Evolutionary conservation across 2,329 filamentous ascomycete genomes (phyloP).

Genomic region (Thelonectria blattea): DNA sequence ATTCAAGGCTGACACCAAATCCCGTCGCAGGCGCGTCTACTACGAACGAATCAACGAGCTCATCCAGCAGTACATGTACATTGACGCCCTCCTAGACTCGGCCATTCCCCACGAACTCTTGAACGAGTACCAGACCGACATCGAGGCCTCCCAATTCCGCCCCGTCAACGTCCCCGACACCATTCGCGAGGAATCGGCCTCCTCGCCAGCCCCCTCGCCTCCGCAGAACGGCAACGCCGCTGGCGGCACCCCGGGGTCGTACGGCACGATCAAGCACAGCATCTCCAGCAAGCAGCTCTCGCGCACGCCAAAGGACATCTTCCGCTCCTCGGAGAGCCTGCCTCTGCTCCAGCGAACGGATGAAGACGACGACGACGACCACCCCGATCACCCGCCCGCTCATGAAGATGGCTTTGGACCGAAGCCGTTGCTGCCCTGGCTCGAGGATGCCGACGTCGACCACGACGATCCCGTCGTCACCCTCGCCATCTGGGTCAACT

Average conservation of each 20-base stretch:
- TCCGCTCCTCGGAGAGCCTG: constrained; percentile 74
- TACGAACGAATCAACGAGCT: constrained; percentile 90
- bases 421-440: constrained; percentile 68
- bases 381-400: constrained; percentile 25
- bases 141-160: constrained; percentile 60
- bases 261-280: constrained; percentile 42
- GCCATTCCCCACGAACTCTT: constrained; percentile 90
- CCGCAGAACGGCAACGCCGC: constrained; percentile 33
- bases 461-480: constrained; percentile 78
- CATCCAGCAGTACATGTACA: constrained; percentile 91
- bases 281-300: constrained; percentile 61
- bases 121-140: constrained; percentile 78
- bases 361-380: constrained; percentile 52
- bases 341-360: constrained; percentile 63
- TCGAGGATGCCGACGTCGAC: constrained; percentile 75
- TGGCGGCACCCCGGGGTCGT: constrained; percentile 35
- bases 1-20: constrained; percentile 12
- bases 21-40: constrained; percentile 70
- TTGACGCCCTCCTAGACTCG: constrained; percentile 88
- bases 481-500: constrained; percentile 87
- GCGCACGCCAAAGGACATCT: constrained; percentile 85
- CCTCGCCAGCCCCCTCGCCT: constrained; percentile 38
- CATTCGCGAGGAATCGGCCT: constrained; percentile 71
- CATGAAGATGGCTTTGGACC: constrained; percentile 44
- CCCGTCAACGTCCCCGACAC: constrained; percentile 71